A percentile compares a stretch with the other conserved stretches of the same genome.
These are phyloP conservation scores for Ajuga chamaepitys DNA, from an alignment of 257 asterid species.

Conservation along the genomic window DNA sequence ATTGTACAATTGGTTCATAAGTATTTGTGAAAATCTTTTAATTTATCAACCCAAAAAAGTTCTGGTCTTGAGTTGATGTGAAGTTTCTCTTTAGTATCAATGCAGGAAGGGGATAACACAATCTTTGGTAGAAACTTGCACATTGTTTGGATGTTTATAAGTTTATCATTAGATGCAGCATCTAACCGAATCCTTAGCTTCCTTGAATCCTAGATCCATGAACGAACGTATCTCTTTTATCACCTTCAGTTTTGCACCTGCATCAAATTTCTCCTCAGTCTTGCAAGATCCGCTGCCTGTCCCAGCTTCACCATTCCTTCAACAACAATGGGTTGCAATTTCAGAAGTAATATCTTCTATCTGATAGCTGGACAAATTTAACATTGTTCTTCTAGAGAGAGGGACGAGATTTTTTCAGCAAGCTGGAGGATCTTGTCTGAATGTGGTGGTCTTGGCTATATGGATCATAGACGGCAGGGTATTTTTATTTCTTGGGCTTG, in stretches of 20 bases:
- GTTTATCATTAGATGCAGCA: too few species aligned
- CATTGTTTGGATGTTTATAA: too few species aligned
- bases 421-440: slow-evolving; percentile 58
- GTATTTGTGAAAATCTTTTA: too few species aligned
- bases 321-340: slow-evolving; percentile 32
- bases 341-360: slow-evolving; percentile 48
- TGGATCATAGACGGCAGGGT: slow-evolving; percentile 61
- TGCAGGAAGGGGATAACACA: too few species aligned
- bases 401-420: slow-evolving; percentile 59
- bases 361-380: slow-evolving; percentile 43
- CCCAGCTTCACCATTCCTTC: slow-evolving; percentile 48
- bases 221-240: slow-evolving; percentile 79
- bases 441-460: slow-evolving; percentile 69
- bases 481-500: slow-evolving; percentile 55
- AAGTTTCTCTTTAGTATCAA: too few species aligned
- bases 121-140: too few species aligned
- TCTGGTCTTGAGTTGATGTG: too few species aligned
- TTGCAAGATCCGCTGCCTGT: slow-evolving; percentile 37
- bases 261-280: slow-evolving; percentile 68
- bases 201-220: slow-evolving; percentile 74
- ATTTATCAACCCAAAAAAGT: too few species aligned
- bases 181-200: slow-evolving; percentile 79
- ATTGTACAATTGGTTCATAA: too few species aligned
- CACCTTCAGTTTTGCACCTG: slow-evolving; percentile 67
- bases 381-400: slow-evolving; percentile 46